Evolutionary conservation across 768 basidiomycete species (phyloP).

Genomic region (Daedaleopsis nitida): DNA sequence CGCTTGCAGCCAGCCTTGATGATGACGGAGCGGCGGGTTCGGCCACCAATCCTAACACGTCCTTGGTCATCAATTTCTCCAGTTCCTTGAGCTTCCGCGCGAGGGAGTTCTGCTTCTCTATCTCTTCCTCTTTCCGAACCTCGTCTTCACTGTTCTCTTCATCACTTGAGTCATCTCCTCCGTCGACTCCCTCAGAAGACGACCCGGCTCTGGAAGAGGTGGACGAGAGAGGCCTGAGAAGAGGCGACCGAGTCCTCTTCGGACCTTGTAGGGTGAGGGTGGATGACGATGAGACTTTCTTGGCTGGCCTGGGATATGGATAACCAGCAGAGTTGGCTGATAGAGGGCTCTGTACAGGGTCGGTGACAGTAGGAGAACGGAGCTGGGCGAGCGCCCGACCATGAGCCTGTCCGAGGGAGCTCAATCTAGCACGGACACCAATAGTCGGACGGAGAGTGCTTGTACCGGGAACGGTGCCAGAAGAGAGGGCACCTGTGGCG

Average conservation of each 20-base stretch:
- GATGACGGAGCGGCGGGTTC: slow-evolving; percentile 22
- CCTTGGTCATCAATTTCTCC: slow-evolving; percentile 72
- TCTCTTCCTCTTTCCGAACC: slow-evolving; percentile 64
- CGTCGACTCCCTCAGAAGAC: slow-evolving; percentile 4
- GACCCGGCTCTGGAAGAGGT: slow-evolving; percentile 38
- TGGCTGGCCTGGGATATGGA: slow-evolving; percentile 27
- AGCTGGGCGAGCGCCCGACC: slow-evolving; percentile 44
- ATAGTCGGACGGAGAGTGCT: slow-evolving; percentile 45
- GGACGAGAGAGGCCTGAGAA: slow-evolving; percentile 49
- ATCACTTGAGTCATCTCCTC: slow-evolving; percentile 41
- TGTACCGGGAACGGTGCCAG: slow-evolving; percentile 15
- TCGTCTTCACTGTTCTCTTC: slow-evolving; percentile 57
- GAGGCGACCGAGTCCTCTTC: slow-evolving; percentile 37
- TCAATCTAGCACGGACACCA: slow-evolving; percentile 70
- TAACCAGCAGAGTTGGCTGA: neutral
- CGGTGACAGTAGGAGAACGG: slow-evolving; percentile 2
- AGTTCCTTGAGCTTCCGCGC: slow-evolving; percentile 69
- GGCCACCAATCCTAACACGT: slow-evolving; percentile 67
- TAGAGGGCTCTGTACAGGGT: slow-evolving; percentile 7
- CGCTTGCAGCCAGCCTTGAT: slow-evolving; percentile 9
- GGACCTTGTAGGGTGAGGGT: slow-evolving; percentile 67
- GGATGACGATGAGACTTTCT: slow-evolving; percentile 68
- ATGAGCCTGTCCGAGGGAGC: slow-evolving; percentile 60
- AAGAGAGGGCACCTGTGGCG: neutral
- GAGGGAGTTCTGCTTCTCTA: slow-evolving; percentile 69